These are phyloP conservation scores for Artemisia argyi DNA, from an alignment of 129 eudicot species.

Conservation along the genomic window DNA sequence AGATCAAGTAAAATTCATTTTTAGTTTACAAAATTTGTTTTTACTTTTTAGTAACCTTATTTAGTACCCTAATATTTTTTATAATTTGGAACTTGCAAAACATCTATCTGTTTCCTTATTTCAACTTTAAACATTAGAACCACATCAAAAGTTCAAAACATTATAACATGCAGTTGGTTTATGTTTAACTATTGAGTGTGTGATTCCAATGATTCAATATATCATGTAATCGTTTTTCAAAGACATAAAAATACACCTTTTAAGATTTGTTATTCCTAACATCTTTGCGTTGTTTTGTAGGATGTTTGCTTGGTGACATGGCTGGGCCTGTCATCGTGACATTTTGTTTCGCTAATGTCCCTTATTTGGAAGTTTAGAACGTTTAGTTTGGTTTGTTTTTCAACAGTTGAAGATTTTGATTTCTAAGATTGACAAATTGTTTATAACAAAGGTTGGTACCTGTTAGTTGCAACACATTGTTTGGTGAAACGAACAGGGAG, in stretches of 20 bases:
- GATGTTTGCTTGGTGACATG: slow-evolving; percentile 84
- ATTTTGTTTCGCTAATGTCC: slow-evolving; percentile 41
- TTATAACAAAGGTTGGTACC: slow-evolving; percentile 17
- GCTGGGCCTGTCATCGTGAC: slow-evolving; percentile 73
- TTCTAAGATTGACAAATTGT: slow-evolving; percentile 2
- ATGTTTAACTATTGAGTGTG: too few relatives aligned
- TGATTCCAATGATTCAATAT: too few relatives aligned
- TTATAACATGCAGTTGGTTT: too few relatives aligned
- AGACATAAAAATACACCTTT: not conserved
- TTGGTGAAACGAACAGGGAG: not conserved
- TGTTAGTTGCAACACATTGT: not conserved
- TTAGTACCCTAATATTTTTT: too few relatives aligned
- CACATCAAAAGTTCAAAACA: too few relatives aligned
- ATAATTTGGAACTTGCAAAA: too few relatives aligned
- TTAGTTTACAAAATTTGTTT: too few relatives aligned
- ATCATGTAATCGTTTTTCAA: not conserved
- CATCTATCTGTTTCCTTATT: too few relatives aligned
- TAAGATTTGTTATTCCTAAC: not conserved
- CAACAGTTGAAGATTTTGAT: slow-evolving; percentile 12
- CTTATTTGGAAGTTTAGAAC: slow-evolving; percentile 31
- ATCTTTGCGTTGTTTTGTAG: slow-evolving; percentile 39
- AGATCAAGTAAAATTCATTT: too few relatives aligned
- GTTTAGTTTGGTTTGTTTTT: slow-evolving; percentile 11
- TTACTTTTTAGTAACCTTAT: too few relatives aligned
- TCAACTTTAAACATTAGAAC: too few relatives aligned